Evolutionary conservation across 1,284 basidiomycete species (phyloP).

Genomic region (Clitocybe nebularis): DNA sequence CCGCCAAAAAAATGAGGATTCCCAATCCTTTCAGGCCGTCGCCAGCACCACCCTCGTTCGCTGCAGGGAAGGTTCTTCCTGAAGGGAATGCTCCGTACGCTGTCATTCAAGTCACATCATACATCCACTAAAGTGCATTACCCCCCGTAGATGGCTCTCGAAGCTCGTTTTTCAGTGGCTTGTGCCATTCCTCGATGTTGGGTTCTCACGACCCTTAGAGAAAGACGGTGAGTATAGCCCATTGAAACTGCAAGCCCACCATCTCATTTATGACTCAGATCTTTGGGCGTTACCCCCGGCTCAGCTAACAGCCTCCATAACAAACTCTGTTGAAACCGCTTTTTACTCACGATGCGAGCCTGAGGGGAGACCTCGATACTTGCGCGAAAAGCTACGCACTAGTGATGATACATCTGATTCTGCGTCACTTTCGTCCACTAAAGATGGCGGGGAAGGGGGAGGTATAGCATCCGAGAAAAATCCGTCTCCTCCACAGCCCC

Average conservation of each 20-base stretch:
- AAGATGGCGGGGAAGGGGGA: constrained; percentile 3
- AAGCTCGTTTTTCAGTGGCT: constrained; percentile 49
- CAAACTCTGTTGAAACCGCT: constrained; percentile 38
- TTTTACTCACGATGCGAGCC: constrained; percentile 46
- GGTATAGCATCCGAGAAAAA: constrained; percentile 1
- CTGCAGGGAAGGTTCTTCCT: constrained; percentile 35
- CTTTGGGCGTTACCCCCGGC: constrained; percentile 46
- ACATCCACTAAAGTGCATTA: background rate
- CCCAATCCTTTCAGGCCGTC: constrained; percentile 31
- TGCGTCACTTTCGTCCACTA: constrained; percentile 5
- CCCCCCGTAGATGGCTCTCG: constrained; percentile 34
- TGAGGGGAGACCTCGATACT: constrained; percentile 31
- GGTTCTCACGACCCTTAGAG: constrained; percentile 51
- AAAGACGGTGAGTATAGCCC: constrained; percentile 41
- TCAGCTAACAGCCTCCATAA: constrained; percentile 35
- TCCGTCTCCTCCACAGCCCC: background rate
- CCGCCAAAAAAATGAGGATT: constrained; percentile 27
- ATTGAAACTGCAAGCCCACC: too few relatives aligned
- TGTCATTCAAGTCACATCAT: background rate
- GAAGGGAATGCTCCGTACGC: constrained; percentile 36
- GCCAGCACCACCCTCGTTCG: constrained; percentile 42
- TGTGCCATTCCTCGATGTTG: constrained; percentile 47
- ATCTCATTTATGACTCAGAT: constrained; percentile 40
- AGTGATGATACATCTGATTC: constrained; percentile 3
- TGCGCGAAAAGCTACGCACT: constrained; percentile 16